Evolutionary conservation across 495 filamentous ascomycete species (phyloP).

Genomic region (Podospora pseudoanserina): DNA sequence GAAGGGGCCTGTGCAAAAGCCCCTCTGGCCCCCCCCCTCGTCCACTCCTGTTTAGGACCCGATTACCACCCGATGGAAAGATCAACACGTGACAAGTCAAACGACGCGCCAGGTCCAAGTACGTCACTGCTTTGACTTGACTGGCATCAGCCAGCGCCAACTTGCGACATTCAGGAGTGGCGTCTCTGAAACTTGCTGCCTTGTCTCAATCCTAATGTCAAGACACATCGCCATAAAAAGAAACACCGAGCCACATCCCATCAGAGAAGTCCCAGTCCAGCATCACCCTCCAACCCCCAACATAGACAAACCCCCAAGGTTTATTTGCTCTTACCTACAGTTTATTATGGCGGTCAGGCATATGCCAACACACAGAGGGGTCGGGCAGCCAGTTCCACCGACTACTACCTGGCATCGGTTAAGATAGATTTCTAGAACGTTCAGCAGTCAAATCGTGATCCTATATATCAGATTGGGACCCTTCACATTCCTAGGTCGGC

Average conservation of each 20-base stretch:
- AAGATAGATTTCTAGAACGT: background rate
- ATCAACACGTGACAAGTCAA: conserved; percentile 25
- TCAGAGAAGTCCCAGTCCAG: background rate
- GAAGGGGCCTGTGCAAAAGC: conserved; percentile 22
- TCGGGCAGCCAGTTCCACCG: background rate
- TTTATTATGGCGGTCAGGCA: conserved; percentile 1
- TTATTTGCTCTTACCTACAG: background rate
- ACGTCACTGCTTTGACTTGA: conserved; percentile 13
- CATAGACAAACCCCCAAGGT: background rate
- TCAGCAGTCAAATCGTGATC: background rate
- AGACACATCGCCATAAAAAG: background rate
- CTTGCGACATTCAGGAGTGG: background rate
- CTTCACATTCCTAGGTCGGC: no score
- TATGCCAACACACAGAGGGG: background rate
- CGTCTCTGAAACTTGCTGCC: background rate
- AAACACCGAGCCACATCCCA: background rate
- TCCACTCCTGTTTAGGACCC: conserved; percentile 23
- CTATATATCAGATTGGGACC: no score
- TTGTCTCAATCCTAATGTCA: background rate
- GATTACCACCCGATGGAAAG: conserved; percentile 5
- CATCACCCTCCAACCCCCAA: background rate
- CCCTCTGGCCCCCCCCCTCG: conserved; percentile 11
- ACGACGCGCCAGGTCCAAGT: conserved; percentile 1
- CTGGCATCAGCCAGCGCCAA: background rate
- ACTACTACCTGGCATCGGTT: background rate